Evolutionary conservation across 176 grass and related monocot genomes (phyloP), one percentile per base, ranked within the genome.

Genomic region (Pontederia paniculata): DNA sequence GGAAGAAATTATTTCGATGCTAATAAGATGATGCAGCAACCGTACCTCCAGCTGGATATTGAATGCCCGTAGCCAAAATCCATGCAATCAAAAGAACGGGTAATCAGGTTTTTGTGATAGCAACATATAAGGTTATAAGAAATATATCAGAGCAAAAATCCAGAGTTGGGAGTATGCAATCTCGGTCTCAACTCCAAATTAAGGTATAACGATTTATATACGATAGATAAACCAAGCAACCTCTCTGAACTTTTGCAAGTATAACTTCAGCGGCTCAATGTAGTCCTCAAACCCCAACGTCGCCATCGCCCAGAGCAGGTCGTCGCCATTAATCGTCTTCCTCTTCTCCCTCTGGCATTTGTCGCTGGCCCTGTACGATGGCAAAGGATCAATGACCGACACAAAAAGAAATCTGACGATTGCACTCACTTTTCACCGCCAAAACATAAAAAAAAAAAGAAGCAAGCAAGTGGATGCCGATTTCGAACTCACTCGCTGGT

Each of bases 401-500:
- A 5, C 25, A 31, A 31, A 31, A 1, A 2, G 1, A 5, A 31
- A 5, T 5, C 5, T 31, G 25, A 1, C 1, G 25, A 1, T 31
- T 31, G 25, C 25, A 31, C 3, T 31, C 13, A 8, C 12, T 14
- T 12, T 15, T 0, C 11, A 57, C 8, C 9, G 8, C 31, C 41
- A 28, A 12, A 11, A 4, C 13, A 18, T 5, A 42, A 14, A 16
- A 37, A 42, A 59, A 42, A 7, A 17, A 41, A 14, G 17, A 23
- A 55, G 11, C 12, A 12, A 10, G 14, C 31, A 9, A n/a, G 13
- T 15, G 42, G 16, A 20, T 12, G 25, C 1, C 31, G n/a, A 15
- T 13, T 50, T 16, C 2, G 14, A 45, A 55, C 84, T 61, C 45
- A 99, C 94, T 99, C 94, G 94, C 94, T 99, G 28, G 94, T 99